Base-by-base conservation (phyloP, 2,329 filamentous ascomycete species). In the Alternaria tenuissima region DNA sequence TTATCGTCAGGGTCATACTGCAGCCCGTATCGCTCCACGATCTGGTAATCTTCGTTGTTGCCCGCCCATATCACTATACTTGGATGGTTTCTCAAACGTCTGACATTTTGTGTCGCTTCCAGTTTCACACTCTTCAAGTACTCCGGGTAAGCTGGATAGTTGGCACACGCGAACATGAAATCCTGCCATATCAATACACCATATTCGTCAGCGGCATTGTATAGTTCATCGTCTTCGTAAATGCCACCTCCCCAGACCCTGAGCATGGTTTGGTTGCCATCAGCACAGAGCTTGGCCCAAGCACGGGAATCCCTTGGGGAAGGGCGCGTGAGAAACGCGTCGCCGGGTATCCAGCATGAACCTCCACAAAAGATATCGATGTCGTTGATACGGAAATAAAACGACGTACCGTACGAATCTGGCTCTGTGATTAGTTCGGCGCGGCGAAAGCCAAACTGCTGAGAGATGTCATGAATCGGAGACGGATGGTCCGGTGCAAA, bases 41-140 rank as follows among this genome's bases (percentile, higher is more conserved):
- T 90, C 75, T 94, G 91, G 77, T 97, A 97, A 75, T 97, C 94
- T 77, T 97, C 94, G 72, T 97, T 97, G 79, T 97, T 97, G 12
- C 94, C 94, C 3, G 92, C 93, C 82, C 89, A 97, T 58, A 97
- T 89, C 38, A 94, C 89, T 63, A 97, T 89, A 11, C 88, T 93
- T 0, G 94, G 91, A 75, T 97, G 94, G 74, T 97, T 93, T 34
- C 93, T 86, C 41, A 97, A 82, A 44, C 90, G 82, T 71, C 86
- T 84, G 79, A 41, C 89, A 88, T 78, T 94, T 91, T 36, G 81
- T 69, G 59, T 88, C 83, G 61, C 93, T 85, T 0, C 86, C 88
- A 34, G n/a, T 22, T 60, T 42, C 7, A 67, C 52, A 32, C 63
- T 65, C 34, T 85, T 76, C 8, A 91, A 81, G 46, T 91, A 86